Conservation (phyloP, 1,139 yeast species). For the Lodderomyces theae region DNA sequence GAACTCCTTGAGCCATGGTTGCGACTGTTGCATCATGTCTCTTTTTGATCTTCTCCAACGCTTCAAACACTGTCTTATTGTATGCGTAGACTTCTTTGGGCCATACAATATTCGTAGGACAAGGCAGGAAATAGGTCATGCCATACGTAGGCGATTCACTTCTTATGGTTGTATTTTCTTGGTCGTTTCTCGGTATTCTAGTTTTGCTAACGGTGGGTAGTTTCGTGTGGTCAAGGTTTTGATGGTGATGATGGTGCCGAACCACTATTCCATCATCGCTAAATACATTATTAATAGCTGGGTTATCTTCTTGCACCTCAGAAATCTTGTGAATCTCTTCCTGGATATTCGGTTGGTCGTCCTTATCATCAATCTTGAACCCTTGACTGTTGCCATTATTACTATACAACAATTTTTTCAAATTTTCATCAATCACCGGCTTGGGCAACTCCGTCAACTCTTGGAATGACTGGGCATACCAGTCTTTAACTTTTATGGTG, state of each 20-base stretch:
- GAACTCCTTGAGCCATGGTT: constrained; percentile 89
- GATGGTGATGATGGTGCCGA: constrained; percentile 23
- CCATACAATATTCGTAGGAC: constrained; percentile 55
- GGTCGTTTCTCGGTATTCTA: constrained; percentile 6
- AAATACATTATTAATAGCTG: constrained; percentile 43
- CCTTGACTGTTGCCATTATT: constrained; percentile 11
- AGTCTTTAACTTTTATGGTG: constrained; percentile 71
- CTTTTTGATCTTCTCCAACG: constrained; percentile 68
- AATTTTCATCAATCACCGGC: constrained; percentile 42
- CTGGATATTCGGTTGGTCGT: constrained; percentile 9
- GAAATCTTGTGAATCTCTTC: constrained; percentile 13
- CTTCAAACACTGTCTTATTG: constrained; percentile 63
- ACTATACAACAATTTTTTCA: constrained; percentile 34
- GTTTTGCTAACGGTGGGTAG: constrained; percentile 5
- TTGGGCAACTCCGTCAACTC: constrained; percentile 63
- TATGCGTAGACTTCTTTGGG: constrained; percentile 75
- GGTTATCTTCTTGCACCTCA: constrained; percentile 28
- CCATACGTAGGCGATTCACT: constrained; percentile 43
- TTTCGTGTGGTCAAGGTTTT: constrained; percentile 1
- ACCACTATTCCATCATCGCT: constrained; percentile 57
- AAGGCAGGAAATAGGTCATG: constrained; percentile 59
- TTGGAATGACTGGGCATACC: constrained; percentile 92
- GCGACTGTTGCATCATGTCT: constrained; percentile 94
- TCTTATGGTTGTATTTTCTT: constrained; percentile 14
- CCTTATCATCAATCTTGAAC: not conserved